Percentiles rank a stretch among this genome's conserved stretches.
phyloP scores from a whole-genome alignment of 2,329 filamentous ascomycete species.

The Penicillium sp. region DNA sequence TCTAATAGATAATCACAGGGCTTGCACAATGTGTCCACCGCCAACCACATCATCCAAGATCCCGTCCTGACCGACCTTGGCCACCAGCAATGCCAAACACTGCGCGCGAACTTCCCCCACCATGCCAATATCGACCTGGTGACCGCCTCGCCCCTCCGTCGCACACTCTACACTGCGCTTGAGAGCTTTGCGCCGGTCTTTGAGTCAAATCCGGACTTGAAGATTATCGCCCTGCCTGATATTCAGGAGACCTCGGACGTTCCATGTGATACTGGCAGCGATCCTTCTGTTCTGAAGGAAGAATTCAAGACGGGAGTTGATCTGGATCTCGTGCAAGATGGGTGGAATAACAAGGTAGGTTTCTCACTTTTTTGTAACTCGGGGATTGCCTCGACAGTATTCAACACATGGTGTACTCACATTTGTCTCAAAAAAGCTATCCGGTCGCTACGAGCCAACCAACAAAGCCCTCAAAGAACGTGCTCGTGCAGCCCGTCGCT shows the following conservation, averaged over 20 bases:
- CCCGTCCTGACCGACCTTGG: constrained; percentile 75
- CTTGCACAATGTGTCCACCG: constrained; percentile 71
- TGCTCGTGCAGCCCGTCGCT: constrained; percentile 59
- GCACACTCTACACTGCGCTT: constrained; percentile 76
- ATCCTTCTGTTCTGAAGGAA: constrained; percentile 51
- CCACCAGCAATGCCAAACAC: constrained; percentile 66
- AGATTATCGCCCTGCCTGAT: constrained; percentile 66
- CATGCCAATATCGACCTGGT: constrained; percentile 66
- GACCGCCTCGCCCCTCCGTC: constrained; percentile 73
- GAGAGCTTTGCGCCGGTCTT: constrained; percentile 62
- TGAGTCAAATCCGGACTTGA: constrained; percentile 44
- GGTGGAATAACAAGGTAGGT: constrained; percentile 68
- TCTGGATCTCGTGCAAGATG: constrained; percentile 57
- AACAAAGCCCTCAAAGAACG: constrained; percentile 56
- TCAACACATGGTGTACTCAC: not conserved
- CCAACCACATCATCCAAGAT: constrained; percentile 71
- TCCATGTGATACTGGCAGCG: constrained; percentile 72
- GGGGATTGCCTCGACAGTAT: not conserved
- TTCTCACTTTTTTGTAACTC: not conserved
- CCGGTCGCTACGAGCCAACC: constrained; percentile 46
- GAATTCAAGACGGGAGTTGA: constrained; percentile 67
- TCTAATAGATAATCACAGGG: constrained; percentile 51
- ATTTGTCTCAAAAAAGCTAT: not conserved
- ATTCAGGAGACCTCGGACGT: constrained; percentile 74
- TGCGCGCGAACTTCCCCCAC: constrained; percentile 62